Conservation (phyloP, 495 filamentous ascomycete species). For the Bombardia bombarda region DNA sequence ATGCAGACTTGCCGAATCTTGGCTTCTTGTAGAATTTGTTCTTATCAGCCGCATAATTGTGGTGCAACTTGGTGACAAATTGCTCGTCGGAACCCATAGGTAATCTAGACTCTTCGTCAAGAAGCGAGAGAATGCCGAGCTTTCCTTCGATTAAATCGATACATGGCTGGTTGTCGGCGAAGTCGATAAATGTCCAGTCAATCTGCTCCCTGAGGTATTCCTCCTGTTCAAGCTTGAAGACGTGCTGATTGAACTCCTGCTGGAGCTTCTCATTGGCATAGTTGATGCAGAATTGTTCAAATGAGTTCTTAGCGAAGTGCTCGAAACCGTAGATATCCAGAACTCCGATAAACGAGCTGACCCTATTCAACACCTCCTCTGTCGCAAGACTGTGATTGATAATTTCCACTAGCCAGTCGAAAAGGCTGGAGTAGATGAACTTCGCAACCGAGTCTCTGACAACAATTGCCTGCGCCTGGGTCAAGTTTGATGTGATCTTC, state of each 20-base stretch:
- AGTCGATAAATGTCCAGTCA: constrained; percentile 99
- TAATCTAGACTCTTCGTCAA: constrained; percentile 93
- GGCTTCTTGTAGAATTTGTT: constrained; percentile 98
- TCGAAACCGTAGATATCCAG: constrained; percentile 99
- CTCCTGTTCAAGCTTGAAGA: constrained; percentile 99
- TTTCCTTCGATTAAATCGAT: constrained; percentile 98
- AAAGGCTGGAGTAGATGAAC: constrained; percentile 96
- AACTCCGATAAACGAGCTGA: constrained; percentile 94
- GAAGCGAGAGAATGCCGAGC: constrained; percentile 80
- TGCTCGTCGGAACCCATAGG: constrained; percentile 97
- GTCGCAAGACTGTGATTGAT: constrained; percentile 89
- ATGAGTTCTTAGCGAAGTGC: constrained; percentile 99
- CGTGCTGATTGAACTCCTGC: constrained; percentile 98
- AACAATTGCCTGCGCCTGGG: constrained; percentile 86
- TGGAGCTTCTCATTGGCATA: constrained; percentile 99
- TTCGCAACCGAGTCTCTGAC: constrained; percentile 98
- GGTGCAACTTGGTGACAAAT: constrained; percentile 95
- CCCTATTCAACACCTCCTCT: constrained; percentile 73
- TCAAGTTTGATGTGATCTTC: constrained; percentile 94
- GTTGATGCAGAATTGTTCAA: constrained; percentile 99
- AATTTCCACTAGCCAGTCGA: constrained; percentile 96
- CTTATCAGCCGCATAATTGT: constrained; percentile 85
- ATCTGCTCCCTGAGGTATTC: constrained; percentile 96
- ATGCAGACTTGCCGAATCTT: constrained; percentile 92
- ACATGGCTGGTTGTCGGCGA: constrained; percentile 99